Base-by-base conservation (phyloP, 2,329 filamentous ascomycete genomes). In the Pochonia chlamydosporia region DNA sequence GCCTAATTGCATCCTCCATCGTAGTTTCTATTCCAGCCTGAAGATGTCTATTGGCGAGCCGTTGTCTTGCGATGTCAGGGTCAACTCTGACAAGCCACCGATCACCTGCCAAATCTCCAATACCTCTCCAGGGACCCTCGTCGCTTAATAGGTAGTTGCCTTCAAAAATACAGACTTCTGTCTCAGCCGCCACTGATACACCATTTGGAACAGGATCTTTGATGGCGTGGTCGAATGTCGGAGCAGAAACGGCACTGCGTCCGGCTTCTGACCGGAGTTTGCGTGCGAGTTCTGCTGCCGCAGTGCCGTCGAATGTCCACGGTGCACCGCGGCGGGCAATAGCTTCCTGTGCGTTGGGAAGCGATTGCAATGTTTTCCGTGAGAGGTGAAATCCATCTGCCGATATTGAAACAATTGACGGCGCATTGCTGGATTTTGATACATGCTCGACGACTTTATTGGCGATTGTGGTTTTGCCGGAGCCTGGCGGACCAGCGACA, bases 221-320 rank as follows among this genome's bases (percentile, higher is more conserved):
- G 54, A 82, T 63, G 1, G 84, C 79, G 61, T 90, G 87, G 62
- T 88, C 83, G 63, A 91, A 91, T 30, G 76, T 81, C 0, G 87
- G 87, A 2, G 88, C 89, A 59, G 49, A 57, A 54, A 47, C 56
- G 54, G 48, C 58, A 53, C 11, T 59, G 23, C 23, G 31, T 16
- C 47, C 49, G 8, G 43, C 30, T 8, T n/a, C 33, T 31, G 39
- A 33, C 3, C 46, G 54, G 11, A 63, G 52, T 9, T 40, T 41
- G 13, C 45, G 47, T 2, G 58, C 53, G 10, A 63, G 47, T 4
- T 30, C 46, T 18, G 56, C 55, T 20, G 54, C 54, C 2, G 46
- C 57, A 10, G 46, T 50, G 6, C 53, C 59, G 46, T 65, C 59
- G 49, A 64, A 66, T 1, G 62, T 64, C 60, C 62, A 66, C 10